Evolutionary conservation across 1,284 basidiomycete genomes (phyloP), one percentile per base, ranked within the genome.

Genomic region (Apiotrichum siamense): DNA sequence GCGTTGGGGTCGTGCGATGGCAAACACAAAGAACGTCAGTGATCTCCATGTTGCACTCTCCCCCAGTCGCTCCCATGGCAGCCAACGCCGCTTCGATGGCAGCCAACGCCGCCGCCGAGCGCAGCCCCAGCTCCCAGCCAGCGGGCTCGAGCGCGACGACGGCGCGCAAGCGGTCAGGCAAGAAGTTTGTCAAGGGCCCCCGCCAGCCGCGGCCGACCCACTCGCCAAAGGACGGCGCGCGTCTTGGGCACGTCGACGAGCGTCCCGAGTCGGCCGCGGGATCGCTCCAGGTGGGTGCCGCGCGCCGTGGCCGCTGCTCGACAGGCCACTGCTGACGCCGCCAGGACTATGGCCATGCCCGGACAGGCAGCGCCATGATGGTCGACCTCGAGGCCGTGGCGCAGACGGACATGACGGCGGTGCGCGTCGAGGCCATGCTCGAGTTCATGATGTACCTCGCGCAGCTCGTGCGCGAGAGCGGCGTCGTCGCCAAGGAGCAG

Each of bases 361-460:
- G n/a, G n/a, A n/a, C n/a, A 33, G 7, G 7, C 32, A 9, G 7
- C 6, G 32, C 32, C 32, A 42, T 42, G 40, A 20, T 20, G 5
- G 40, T 42, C n/a, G 40, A 42, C n/a, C 27, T 4, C 7, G 27
- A 42, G 40, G 40, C 40, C 12, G 40, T 42, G 18, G 26, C 40
- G 1, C 40, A 21, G 18, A 18, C 31, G 4, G 40, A 42, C 26
- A 27, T 31, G 18, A 42, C 26, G n/a, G 40, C 40, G 2, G 40
- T 42, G 18, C 40, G 40, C 11, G 40, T 42, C 27, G 40, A 42
- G 18, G 40, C 40, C 17, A 29, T 42, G 40, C 40, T 31, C 40
- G 40, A 42, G 40, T 27, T 31, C n/a, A 42, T 42, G 40, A 31
- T 42, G 40, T 42, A 42, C 27, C 15, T 42, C 4, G 40, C 40